Evolutionary conservation across 768 basidiomycete species (phyloP), one percentile per base, ranked within the genome.

Genomic region (Russula griseocarnosa): DNA sequence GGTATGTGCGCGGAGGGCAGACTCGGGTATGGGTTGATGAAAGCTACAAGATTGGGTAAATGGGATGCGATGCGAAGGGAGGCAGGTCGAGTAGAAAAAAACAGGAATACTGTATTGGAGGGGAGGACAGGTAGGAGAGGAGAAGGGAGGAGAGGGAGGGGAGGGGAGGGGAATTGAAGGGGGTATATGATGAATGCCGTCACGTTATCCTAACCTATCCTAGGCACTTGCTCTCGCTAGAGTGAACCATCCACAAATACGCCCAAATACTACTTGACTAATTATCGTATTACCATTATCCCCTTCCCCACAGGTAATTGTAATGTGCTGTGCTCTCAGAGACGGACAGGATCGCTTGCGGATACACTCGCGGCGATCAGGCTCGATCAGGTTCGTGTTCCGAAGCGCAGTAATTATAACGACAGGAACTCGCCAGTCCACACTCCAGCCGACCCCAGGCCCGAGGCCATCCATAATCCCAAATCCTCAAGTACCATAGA

Each of bases 161-260:
- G 56, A 51, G 22, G 53, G 49, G 22, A 57, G 34, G 61, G 58
- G 26, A 47, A 13, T 18, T 40, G 16, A 40, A 40, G 38, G 24
- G 49, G 46, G 51, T 38, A 40, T 55, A 55, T 38, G 47, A 63
- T 63, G 49, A 24, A 20, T 36, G 62, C 52, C 52, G 62, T 59
- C 59, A 63, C 52, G 62, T 59, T 63, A 63, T 63, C 62, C 49
- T 16, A 18, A 26, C 36, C 24, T 18, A 28, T 30, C 42, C 16
- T 16, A 30, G 44, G 44, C 20, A 46, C 44, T 10, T 3, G 3
- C 16, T 42, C 34, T n/a, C 52, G 30, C 53, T 24, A 36, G 52
- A 16, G 65, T 18, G 65, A 65, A 60, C 52, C 58, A 60, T 55
- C 2, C 63, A 62, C 62, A 66, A 66, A 66, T 36, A 66, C 7